Base-by-base conservation (phyloP, 176 grass and related monocot species). In the Bonia amplexicaulis region DNA sequence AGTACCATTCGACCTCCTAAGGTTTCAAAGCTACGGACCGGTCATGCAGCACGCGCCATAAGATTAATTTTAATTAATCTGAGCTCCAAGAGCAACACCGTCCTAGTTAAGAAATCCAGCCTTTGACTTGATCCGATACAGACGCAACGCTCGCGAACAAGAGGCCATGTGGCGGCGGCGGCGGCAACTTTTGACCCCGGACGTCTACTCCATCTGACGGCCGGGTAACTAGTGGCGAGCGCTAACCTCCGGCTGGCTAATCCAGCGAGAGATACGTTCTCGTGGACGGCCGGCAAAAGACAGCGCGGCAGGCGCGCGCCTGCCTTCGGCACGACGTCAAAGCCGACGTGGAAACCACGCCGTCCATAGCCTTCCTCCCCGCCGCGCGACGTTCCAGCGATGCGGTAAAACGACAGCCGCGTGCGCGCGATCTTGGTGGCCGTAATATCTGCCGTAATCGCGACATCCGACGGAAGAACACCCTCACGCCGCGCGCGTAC, bases 331-430 rank as follows among this genome's bases (percentile, higher is more conserved):
- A 58, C 57, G 68, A 54, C 57, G 80, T 15, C 15, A 8, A 1
- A 0, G 27, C n/a, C 44, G 78, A 74, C 78, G 85, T 81, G 85
- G 78, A 81, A 39, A 13, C 35, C 12, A 73, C 60, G 58, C 70
- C 70, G 77, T n/a, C 63, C 83, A 59, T 37, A 69, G 6, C 6
- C n/a, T 60, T 60, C 57, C 25, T 60, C 9, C n/a, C 16, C 44
- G 39, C 51, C 39, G 53, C 45, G 0, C 11, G 12, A 25, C 57
- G 22, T 17, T 2, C 44, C 44, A 26, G 59, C 53, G 80, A 83
- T n/a, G 39, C 54, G 40, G 59, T 29, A 12, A 63, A 69, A 53
- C 54, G 67, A 70, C 54, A 17, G 60, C 61, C 82, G 46, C 66
- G 55, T 60, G 41, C 57, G 19, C 1, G 54, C 26, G 46, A 16